Evolutionary conservation across 257 asterid species (phyloP), one percentile per base, ranked within the genome.

Genomic region (Solanum stenotomum): DNA sequence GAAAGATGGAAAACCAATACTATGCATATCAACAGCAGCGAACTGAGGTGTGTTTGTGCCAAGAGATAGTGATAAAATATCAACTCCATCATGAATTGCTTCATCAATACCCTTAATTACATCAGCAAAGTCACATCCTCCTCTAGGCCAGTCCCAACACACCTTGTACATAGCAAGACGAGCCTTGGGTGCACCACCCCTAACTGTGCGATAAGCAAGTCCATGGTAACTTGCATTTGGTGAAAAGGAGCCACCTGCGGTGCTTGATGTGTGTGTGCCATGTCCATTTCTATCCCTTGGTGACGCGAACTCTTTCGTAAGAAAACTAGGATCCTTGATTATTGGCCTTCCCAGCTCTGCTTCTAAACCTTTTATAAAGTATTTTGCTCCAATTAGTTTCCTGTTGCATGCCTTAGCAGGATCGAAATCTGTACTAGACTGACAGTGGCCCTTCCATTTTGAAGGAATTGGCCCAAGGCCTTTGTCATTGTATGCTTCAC

Each of bases 351-450:
- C 56, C 33, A 20, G 25, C 59, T 84, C 88, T 3, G 91, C 89
- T 8, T 49, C 83, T 25, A 88, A 65, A 31, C 92, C 92, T 5
- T 85, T 82, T 10, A 85, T 1, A 87, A 89, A 93, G 86, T 78
- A 90, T 11, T 93, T 93, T 37, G 94, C 95, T 85, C 95, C 93
- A 27, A 92, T 89, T 67, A 93, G 34, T 89, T 93, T 93, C 38
- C 52, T 89, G 83, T 92, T 91, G 90, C 93, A 92, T 79, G 87
- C 86, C 16, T 84, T 42, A 22, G 85, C 14, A 3, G 93, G 85
- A n/a, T 86, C 34, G 77, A 90, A 92, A 10, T 8, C 11, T 16
- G 56, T 56, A 22, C 92, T 92, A 3, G 89, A 42, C 34, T 90
- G 70, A 84, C 92, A 93, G 10, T 25, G 72, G 31, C 95, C 94